phyloP scores from a whole-genome alignment of 2,329 filamentous ascomycete species.

The Lachnellula occidentalis region DNA sequence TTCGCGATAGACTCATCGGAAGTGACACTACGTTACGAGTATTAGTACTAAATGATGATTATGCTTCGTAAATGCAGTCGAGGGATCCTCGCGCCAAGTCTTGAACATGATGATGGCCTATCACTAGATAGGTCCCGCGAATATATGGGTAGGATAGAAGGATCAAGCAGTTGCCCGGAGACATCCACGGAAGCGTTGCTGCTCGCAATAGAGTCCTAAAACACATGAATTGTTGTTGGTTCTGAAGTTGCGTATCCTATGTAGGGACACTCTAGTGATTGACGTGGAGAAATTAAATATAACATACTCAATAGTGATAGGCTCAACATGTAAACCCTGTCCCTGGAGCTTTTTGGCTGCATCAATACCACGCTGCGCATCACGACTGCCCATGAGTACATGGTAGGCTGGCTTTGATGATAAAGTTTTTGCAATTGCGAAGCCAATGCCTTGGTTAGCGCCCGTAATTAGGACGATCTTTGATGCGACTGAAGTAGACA shows the following conservation, averaged over 20 bases:
- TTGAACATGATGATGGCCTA: no score
- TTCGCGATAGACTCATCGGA: slow-evolving; percentile 27
- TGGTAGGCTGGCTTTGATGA: slow-evolving; percentile 6
- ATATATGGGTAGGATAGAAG: neutral
- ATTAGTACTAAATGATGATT: no score
- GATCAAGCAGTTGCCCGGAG: neutral
- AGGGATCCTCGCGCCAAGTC: no score
- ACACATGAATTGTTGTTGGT: no score
- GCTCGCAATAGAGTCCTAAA: no score
- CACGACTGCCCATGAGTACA: slow-evolving; percentile 12
- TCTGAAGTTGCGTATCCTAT: neutral
- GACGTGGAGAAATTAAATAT: neutral
- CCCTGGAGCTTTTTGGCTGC: slow-evolving; percentile 7
- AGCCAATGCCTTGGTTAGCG: slow-evolving; percentile 38
- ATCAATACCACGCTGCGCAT: slow-evolving; percentile 3
- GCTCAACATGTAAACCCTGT: neutral
- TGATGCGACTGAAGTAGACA: neutral
- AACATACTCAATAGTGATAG: neutral
- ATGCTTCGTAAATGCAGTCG: no score
- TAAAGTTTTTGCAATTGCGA: slow-evolving; percentile 31
- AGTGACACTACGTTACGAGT: neutral
- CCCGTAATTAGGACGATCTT: slow-evolving; percentile 32
- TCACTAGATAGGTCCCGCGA: no score
- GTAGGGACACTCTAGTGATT: neutral
- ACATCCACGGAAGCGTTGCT: neutral